A percentile compares a stretch with the other conserved stretches of the same genome.
These are phyloP conservation scores for Chaetomium tenue DNA, from an alignment of 495 filamentous ascomycete genomes.

Conservation along the genomic window DNA sequence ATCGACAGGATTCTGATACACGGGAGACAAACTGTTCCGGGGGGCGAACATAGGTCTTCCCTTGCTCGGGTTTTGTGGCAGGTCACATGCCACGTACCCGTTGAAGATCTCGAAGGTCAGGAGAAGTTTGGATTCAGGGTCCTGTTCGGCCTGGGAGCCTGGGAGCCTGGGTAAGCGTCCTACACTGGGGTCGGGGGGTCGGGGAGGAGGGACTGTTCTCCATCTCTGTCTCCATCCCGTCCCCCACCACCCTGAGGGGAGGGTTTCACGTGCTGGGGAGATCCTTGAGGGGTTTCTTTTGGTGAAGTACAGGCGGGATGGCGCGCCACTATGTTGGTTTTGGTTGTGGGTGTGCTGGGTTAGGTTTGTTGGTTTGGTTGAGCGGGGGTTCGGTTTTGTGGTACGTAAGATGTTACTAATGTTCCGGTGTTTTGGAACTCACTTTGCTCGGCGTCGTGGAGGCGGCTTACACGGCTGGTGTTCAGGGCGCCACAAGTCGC, in stretches of 20 bases:
- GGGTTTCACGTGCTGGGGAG: constrained; percentile 11
- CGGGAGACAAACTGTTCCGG: neutral
- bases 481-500: too few species aligned
- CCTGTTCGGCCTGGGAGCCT: neutral
- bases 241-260: neutral
- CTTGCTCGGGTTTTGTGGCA: neutral
- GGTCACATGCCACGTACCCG: neutral
- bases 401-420: neutral
- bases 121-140: neutral
- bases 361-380: neutral
- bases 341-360: neutral
- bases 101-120: neutral
- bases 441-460: neutral
- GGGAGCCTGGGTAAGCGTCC: too few species aligned
- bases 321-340: neutral
- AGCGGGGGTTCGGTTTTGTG: neutral
- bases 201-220: neutral
- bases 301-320: too few species aligned
- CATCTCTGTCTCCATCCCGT: neutral
- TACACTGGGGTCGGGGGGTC: neutral
- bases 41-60: neutral
- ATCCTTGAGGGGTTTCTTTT: constrained; percentile 2
- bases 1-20: constrained; percentile 8
- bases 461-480: neutral
- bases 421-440: neutral